Percentiles rank a stretch among this genome's conserved stretches.
Conservation (phyloP, 208 protist genomes). For the Crithidia mellificae region DNA sequence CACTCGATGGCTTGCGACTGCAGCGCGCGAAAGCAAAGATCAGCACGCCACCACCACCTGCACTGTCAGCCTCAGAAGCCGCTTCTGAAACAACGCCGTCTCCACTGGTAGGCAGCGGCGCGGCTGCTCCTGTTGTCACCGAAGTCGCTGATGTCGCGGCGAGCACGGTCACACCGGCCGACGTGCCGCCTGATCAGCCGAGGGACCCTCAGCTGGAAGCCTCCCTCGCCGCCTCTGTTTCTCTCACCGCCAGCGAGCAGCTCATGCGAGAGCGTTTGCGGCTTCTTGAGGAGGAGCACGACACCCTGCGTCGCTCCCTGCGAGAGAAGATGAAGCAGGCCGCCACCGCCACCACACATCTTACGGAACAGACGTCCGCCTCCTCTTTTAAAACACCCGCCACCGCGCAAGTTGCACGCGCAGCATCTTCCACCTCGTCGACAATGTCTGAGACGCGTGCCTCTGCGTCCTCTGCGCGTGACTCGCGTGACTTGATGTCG, state of each 20-base stretch:
- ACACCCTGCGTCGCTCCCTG: not conserved
- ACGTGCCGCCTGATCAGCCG: not conserved
- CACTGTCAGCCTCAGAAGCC: too few relatives aligned
- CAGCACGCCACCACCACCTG: not conserved
- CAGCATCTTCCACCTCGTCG: too few relatives aligned
- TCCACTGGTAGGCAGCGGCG: too few relatives aligned
- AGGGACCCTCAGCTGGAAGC: not conserved
- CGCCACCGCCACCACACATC: too few relatives aligned
- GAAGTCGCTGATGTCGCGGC: too few relatives aligned
- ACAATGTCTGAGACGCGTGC: too few relatives aligned
- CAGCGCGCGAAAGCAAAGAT: not conserved
- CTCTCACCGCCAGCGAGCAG: conserved; percentile 14
- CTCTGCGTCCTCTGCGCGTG: too few relatives aligned
- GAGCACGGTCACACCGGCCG: too few relatives aligned
- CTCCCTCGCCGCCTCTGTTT: not conserved
- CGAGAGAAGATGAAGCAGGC: not conserved
- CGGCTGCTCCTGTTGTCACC: too few relatives aligned
- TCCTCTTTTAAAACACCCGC: not conserved
- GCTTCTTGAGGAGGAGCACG: conserved; percentile 15
- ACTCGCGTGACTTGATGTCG: too few relatives aligned
- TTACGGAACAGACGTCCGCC: not conserved
- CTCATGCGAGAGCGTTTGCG: conserved; percentile 2
- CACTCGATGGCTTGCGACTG: not conserved
- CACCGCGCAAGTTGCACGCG: not conserved
- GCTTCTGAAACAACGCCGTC: too few relatives aligned